A percentile compares a stretch with the other conserved stretches of the same genome.
Evolutionary conservation across 179 eudicot genomes (phyloP).

Genomic region (Heliamphora pulchella): DNA sequence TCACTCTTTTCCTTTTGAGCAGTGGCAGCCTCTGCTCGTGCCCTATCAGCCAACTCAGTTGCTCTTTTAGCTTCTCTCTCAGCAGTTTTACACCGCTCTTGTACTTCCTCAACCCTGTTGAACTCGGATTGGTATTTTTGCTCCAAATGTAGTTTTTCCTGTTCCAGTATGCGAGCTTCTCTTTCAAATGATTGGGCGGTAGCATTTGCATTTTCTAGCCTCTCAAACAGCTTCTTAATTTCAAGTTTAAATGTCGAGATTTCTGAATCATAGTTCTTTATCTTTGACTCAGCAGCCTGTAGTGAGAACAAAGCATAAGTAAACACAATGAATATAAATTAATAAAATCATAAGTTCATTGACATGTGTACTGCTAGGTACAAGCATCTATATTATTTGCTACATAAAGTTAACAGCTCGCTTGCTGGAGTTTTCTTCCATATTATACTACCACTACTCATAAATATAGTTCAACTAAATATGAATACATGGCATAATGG

Average conservation of each 20-base stretch:
- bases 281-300: conserved; percentile 82
- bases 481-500: neutral
- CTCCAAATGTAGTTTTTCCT: conserved; percentile 67
- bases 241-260: conserved; percentile 41
- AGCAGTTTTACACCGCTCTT: conserved; percentile 70
- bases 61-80: conserved; percentile 88
- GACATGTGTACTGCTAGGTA: neutral
- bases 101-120: conserved; percentile 66
- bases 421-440: conserved; percentile 1
- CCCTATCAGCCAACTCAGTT: conserved; percentile 72
- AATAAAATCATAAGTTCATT: neutral
- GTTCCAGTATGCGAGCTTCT: conserved; percentile 70
- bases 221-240: conserved; percentile 55
- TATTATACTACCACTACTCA: neutral
- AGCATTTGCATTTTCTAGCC: conserved; percentile 51
- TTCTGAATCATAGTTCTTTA: conserved; percentile 59
- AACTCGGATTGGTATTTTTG: conserved; percentile 72
- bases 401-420: neutral
- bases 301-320: conserved; percentile 11
- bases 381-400: neutral
- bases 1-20: conserved; percentile 72
- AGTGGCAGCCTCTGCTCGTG: conserved; percentile 63
- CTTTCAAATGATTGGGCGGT: conserved; percentile 65
- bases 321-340: neutral
- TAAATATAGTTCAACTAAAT: neutral